phyloP scores from a whole-genome alignment of 2,329 filamentous ascomycete species.

The Achaetomium macrosporum region DNA sequence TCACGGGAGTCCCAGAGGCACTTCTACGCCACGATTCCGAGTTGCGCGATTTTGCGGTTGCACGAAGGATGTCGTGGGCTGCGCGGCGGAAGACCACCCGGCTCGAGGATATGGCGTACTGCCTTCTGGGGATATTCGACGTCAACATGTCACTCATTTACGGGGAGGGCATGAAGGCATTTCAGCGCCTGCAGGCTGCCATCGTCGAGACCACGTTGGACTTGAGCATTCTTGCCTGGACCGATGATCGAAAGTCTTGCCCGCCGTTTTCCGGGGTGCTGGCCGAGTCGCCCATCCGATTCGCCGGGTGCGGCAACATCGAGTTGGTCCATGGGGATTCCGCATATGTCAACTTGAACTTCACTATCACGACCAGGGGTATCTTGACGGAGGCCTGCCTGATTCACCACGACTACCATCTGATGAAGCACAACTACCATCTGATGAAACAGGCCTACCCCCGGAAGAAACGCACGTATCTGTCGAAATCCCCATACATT shows the following conservation, averaged over 20 bases:
- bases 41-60: neutral
- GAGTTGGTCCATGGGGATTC: neutral
- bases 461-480: too few species aligned
- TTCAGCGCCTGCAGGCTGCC: neutral
- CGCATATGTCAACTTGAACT: conserved; percentile 2
- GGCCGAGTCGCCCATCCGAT: neutral
- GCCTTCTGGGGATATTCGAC: conserved; percentile 3
- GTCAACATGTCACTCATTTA: conserved; percentile 6
- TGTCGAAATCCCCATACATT: too few species aligned
- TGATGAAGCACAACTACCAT: too few species aligned
- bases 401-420: neutral
- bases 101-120: conserved; percentile 7
- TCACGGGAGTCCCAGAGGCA: neutral
- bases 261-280: neutral
- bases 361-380: neutral
- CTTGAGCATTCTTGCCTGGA: conserved; percentile 6
- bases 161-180: conserved; percentile 3
- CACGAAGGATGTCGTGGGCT: conserved; percentile 5
- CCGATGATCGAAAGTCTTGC: neutral
- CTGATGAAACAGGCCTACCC: too few species aligned
- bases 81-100: neutral
- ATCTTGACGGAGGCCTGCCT: conserved; percentile 3
- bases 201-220: neutral
- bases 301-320: neutral
- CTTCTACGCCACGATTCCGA: neutral